Base-by-base conservation (phyloP, 2,329 filamentous ascomycete species). In the Colletotrichum sp. region DNA sequence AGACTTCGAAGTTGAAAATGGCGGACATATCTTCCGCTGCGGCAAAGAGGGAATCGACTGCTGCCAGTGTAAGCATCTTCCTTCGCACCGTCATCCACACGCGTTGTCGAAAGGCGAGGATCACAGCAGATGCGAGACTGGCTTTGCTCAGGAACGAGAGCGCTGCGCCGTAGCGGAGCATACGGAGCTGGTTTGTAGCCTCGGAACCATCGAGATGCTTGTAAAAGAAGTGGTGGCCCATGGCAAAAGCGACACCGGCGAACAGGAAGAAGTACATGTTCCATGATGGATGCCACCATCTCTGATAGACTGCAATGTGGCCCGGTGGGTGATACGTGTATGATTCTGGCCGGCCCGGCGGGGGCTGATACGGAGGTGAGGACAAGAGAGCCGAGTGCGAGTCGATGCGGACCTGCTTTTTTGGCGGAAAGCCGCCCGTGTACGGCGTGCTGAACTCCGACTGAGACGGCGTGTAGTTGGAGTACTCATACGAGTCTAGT, bases 71-170 rank as follows among this genome's bases (percentile, higher is more conserved):
- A 18, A 79, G 75, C 55, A 79, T 71, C 73, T 79, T 79, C 10
- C 75, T 36, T 15, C 78, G 78, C 5, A 79, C 78, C 9, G 78
- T 79, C 75, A 79, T 71, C 78, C 78, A 79, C n/a, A 79, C 78
- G 7, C 78, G 73, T 52, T 79, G 78, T 2, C 77, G 77, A 39
- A 79, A 79, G 0, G 78, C 82, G 16, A 83, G 76, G 13, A 84
- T 78, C 2, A 84, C 81, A 8, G 83, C 81, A 4, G 84, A 80
- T 52, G 82, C 82, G 18, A 86, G 80, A 5, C 80, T 81, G 7
- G 84, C 84, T 78, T 86, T 86, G 6, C 82, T 79, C 21, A 83
- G 82, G 63, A 85, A 85, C 1, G 84, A 81, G n/a, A 86, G 77
- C 0, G 83, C 80, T 1, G 84, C 82, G 4, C 84, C 84, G 66